phyloP scores from a whole-genome alignment of 306 rosid genomes.

The Canavalia gladiata region DNA sequence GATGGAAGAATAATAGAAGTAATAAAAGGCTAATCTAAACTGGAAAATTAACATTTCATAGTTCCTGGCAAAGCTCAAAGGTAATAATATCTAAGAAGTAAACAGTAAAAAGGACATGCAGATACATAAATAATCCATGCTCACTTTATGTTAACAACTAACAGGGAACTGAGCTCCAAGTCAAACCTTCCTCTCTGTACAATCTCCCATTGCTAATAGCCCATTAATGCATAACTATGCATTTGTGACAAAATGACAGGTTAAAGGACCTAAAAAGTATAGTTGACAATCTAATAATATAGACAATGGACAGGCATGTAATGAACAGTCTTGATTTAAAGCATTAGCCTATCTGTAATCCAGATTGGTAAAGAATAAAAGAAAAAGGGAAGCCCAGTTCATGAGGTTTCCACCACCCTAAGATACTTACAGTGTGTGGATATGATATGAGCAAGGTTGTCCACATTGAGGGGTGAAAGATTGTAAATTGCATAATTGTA shows the following conservation, averaged over 20 bases:
- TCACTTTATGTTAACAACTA: constrained; percentile 14
- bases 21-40: constrained; percentile 26
- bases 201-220: constrained; percentile 18
- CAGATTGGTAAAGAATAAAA: constrained; percentile 8
- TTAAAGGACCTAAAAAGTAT: constrained; percentile 22
- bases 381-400: constrained; percentile 20
- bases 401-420: constrained; percentile 14
- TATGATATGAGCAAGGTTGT: too few relatives aligned
- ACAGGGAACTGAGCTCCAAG: constrained; percentile 13
- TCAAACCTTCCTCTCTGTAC: constrained; percentile 39
- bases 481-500: too few relatives aligned
- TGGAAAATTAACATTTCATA: constrained; percentile 27
- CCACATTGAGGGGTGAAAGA: too few relatives aligned
- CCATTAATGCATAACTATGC: not conserved
- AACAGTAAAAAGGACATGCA: constrained; percentile 21
- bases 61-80: constrained; percentile 29
- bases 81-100: constrained; percentile 17
- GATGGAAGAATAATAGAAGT: constrained; percentile 8
- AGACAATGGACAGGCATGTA: not conserved
- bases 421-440: not conserved
- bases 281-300: constrained; percentile 3
- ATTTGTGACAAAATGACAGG: not conserved
- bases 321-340: constrained; percentile 14
- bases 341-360: constrained; percentile 2
- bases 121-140: not conserved